These are phyloP conservation scores for Phytophthora podocarpi DNA, from an alignment of 352 stramenopile species.

Conservation along the genomic window DNA sequence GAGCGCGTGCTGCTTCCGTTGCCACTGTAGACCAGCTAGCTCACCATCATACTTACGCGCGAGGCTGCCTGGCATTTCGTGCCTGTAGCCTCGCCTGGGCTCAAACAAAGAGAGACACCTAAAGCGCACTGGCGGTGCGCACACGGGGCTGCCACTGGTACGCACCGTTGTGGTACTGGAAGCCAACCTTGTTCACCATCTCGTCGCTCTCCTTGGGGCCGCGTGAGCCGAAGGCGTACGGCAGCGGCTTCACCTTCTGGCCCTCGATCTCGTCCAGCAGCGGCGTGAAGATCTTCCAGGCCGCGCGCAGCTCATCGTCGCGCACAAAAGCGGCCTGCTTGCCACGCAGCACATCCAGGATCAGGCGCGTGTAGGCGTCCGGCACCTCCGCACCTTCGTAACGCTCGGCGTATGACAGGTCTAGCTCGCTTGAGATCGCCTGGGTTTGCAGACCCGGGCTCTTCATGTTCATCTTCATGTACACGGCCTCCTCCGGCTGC, in stretches of 20 bases:
- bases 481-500: conserved; percentile 97
- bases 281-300: conserved; percentile 99
- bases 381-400: conserved; percentile 91
- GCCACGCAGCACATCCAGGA: conserved; percentile 97
- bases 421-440: conserved; percentile 95
- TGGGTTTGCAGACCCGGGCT: conserved; percentile 90
- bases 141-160: conserved; percentile 73
- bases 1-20: too few species aligned
- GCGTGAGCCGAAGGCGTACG: conserved; percentile 93
- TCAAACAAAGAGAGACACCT: conserved; percentile 24
- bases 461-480: conserved; percentile 98
- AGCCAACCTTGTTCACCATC: conserved; percentile 65
- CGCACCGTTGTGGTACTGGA: conserved; percentile 77
- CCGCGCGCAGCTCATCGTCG: conserved; percentile 95
- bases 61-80: conserved; percentile 2
- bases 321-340: conserved; percentile 97
- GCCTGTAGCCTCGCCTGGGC: neutral
- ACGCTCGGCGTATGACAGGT: conserved; percentile 95
- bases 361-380: conserved; percentile 97
- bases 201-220: conserved; percentile 93
- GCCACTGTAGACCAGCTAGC: conserved; percentile 15
- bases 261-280: conserved; percentile 96
- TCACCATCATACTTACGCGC: conserved; percentile 33
- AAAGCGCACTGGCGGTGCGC: conserved; percentile 54
- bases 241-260: conserved; percentile 90